Base-by-base conservation (phyloP, 192 early-diverging fungal species). In the Helicostylum pulchrum region DNA sequence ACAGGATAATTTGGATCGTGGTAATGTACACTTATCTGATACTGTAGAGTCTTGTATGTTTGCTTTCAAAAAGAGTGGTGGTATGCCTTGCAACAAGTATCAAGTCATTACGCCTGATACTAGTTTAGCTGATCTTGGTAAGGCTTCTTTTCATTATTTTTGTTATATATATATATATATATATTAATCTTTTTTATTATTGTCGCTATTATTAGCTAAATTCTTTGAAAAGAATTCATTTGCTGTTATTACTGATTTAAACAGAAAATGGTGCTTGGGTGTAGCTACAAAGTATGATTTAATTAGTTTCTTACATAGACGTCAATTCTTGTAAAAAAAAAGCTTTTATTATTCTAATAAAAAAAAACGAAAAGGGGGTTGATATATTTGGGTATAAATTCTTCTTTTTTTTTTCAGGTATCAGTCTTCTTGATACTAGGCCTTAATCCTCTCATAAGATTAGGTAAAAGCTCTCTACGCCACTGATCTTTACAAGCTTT, bases 181-280 rank as follows among this genome's bases (percentile, higher is more conserved):
- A 4, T 11, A 12, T 43, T 14, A 39, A 14, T 36, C 19, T 2
- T 30, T 53, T 30, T 12, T 12, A 23, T 30, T 30, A 31, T 57
- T 57, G 9, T 5, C 20, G 4, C 39, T 42, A 19, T 19, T 50
- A 50, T 50, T 63, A 75, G 84, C 90, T 20, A 78, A 81, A 44
- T 91, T 94, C 73, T 94, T 93, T 83, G 91, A 94, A 60, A 83
- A 85, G 49, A 81, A 91, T 62, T 86, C 85, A 21, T 91, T 92
- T 68, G 88, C 88, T 0, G 89, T 94, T 66, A 85, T 94, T 9
- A 94, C 92, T 3, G 92, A 94, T 64, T 73, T 77, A 12, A 80
- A 83, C 30, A 86, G 89, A 47, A 87, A 90, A 67, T 94, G 89
- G 78, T 89, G 89, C 51, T 67, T 94, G 52, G 92, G 86, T 54